Base-by-base conservation (phyloP, 2,329 filamentous ascomycete genomes). In the Fulvia fulva region DNA sequence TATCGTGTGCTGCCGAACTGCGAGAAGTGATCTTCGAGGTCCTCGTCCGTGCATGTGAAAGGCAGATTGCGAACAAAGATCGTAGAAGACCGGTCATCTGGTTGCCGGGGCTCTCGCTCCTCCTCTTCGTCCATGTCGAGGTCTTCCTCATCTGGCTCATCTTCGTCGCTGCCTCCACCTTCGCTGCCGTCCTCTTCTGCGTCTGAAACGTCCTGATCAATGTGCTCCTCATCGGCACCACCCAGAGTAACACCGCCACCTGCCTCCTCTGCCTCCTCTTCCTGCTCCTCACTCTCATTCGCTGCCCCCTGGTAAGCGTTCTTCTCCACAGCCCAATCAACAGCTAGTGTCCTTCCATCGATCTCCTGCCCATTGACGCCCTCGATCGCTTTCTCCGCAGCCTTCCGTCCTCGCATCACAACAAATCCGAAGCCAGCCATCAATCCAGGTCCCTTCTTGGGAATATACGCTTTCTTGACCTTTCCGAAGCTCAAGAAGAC, bases 301-400 rank as follows among this genome's bases (percentile, higher is more conserved):
- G 41, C 50, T 16, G 57, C 53, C 21, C 83, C 91, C 91, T 67
- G 54, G 41, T 66, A 99, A 6, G 87, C 86, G 44, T 87, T 82
- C 77, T 95, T 96, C 60, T 97, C 91, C 3, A 97, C 91, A 30
- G 95, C 93, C 90, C 91, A 99, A 76, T 99, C 94, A 6, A 99
- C 94, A 26, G 93, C 94, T 60, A 99, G 75, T 8, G 87, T 88
- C 68, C 94, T 84, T 1, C 92, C 94, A 72, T 96, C 92, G 21
- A 99, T 82, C 61, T 89, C 85, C 72, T 90, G 97, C 58, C 93
- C 94, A 74, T 97, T 99, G 65, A 97, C 80, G 22, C 82, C 85
- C 59, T 88, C 85, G 57, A 99, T 80, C 1, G 94, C 94, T 72
- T 87, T 91, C 74, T 97, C 90, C 0, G 94, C 93, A 74, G 97